Percentiles rank a stretch among this genome's conserved stretches.
phyloP scores from a whole-genome alignment of 495 filamentous ascomycete species.

The Aspergillus nanangensis region DNA sequence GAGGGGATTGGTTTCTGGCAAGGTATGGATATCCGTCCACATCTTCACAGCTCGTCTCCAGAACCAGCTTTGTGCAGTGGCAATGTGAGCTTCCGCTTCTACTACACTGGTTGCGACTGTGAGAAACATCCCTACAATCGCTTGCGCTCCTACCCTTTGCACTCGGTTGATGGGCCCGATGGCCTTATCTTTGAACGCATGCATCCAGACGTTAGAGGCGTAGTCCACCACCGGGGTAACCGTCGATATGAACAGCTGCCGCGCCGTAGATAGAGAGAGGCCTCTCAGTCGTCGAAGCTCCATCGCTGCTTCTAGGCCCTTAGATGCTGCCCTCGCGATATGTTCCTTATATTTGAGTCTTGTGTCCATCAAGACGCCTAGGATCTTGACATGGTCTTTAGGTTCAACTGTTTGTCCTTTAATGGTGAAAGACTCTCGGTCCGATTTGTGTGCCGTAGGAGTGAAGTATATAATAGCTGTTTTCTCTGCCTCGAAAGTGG shows the following conservation, averaged over 20 bases:
- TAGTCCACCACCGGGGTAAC: no score
- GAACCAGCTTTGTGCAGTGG: conserved; percentile 15
- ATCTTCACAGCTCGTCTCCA: conserved; percentile 21
- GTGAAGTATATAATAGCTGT: conserved; percentile 23
- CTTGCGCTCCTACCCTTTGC: conserved; percentile 28
- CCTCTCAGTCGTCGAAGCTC: conserved; percentile 22
- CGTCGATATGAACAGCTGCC: conserved; percentile 30
- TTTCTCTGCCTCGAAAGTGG: conserved; percentile 23
- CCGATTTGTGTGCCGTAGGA: conserved; percentile 16
- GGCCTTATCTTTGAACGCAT: no score
- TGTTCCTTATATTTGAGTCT: no score
- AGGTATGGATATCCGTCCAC: no score
- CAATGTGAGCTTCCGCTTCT: conserved; percentile 21
- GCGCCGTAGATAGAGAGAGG: conserved; percentile 21
- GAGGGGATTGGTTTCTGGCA: no score
- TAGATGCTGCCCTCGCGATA: no score
- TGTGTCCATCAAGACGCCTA: no score
- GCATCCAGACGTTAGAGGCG: no score
- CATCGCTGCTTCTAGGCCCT: conserved; percentile 26
- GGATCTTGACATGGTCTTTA: no score
- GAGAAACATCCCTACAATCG: conserved; percentile 22
- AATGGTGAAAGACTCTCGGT: no score
- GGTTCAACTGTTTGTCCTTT: no score
- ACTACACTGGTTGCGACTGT: conserved; percentile 21
- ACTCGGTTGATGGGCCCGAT: no score